Evolutionary conservation across 164 flowering plant genomes (phyloP), one percentile per base, ranked within the genome.

Genomic region (Euptelea pleiosperma): DNA sequence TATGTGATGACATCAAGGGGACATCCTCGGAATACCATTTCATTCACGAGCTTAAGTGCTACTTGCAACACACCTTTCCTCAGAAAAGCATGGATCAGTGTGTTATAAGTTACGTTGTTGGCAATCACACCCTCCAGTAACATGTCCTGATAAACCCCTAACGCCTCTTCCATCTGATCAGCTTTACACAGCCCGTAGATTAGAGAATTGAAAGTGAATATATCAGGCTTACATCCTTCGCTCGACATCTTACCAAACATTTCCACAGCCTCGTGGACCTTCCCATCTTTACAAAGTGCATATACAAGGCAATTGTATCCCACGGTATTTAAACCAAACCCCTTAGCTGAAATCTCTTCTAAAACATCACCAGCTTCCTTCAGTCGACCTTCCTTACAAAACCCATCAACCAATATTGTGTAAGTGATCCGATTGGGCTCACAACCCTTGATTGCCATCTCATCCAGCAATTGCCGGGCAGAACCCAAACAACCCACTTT

Each of bases 21-120:
- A 50, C 80, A 83, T 21, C 97, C 95, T 52, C 85, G 78, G 44
- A 80, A 83, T 19, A 70, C 36, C 99, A 93, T 93, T 49, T 90
- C 96, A 58, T 82, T 76, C 22, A 85, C 82, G 60, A 88, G 81
- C 61, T 81, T 73, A 34, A 75, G 61, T 25, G 92, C 93, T 48
- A 83, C 83, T 63, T 81, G 79, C 30, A 64, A 72, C 15, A 48
- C 75, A 51, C 82, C 84, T 56, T 70, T 76, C 60, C 74, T 77
- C 25, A 85, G 29, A 66, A 75, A 78, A 48, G 86, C 89, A 63
- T 75, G 79, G 60, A 90, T 82, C 59, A 93, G 58, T 24, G 89
- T 90, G 69, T 93, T 90, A 74, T 80, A 91, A 29, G 97, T 93
- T 1, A 88, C 85, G 19, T 78, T 85, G 70, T 84, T 85, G 57